Evolutionary conservation across 257 asterid species (phyloP), one percentile per base, ranked within the genome.

Genomic region (Mentha longifolia): DNA sequence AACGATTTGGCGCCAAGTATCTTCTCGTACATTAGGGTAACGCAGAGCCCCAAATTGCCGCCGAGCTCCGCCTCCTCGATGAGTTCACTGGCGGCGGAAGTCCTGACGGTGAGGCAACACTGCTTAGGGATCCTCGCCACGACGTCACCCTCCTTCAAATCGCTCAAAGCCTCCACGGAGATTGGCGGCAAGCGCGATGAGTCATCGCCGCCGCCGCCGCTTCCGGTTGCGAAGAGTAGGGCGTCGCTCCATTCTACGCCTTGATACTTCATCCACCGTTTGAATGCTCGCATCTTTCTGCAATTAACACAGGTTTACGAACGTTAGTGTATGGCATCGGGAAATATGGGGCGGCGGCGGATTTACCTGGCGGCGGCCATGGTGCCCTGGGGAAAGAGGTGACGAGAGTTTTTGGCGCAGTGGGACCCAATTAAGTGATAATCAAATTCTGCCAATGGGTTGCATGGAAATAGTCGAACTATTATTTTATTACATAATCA

Each of bases 101-200:
- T 87, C 76, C 72, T 84, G 13, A 83, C 84, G 50, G 98, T 93
- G 71, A 93, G 87, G 85, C 97, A 93, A 68, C 95, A 87, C 77
- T 77, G 80, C 80, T 93, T 93, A 14, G 98, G 98, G 69, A 93
- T 93, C 59, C 71, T 84, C 9, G 95, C 96, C 63, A 91, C 90
- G 72, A 91, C 84, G 76, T 93, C 96, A 17, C 91, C 96, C 42
- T 80, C 96, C 68, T 76, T 80, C 75, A 93, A 74, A 74, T 93
- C 92, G 77, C 82, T 72, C 57, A 84, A 22, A 1, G 95, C 85
- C 75, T 76, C 79, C 33, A 93, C 96, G 25, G 86, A 89, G 30
- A 87, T 81, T 1, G 86, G 78, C 7, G 74, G 68, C 6, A 83
- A 54, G 22, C 63, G 56, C 5, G 67, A 13, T 47, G 81, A 52